A percentile compares a stretch with the other conserved stretches of the same genome.
These are phyloP conservation scores for Termitomyces sp. DNA, from an alignment of 768 basidiomycete genomes.

Conservation along the genomic window DNA sequence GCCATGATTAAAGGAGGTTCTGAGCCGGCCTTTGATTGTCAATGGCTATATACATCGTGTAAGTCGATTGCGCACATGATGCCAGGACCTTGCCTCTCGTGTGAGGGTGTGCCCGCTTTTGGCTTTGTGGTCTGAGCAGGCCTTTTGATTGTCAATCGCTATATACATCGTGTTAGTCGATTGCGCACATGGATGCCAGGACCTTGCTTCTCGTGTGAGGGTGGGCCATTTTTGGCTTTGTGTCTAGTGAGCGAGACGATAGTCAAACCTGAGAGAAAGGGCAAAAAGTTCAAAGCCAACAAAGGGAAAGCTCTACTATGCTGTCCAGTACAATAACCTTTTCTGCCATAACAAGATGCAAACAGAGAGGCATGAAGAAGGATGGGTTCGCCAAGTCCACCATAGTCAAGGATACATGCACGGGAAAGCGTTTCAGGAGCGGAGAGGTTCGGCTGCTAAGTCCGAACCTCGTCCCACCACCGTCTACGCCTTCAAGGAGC, in stretches of 20 bases:
- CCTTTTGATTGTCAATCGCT: not conserved
- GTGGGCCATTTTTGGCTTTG: not conserved
- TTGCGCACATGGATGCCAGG: not conserved
- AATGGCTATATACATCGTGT: not conserved
- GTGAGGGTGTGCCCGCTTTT: not conserved
- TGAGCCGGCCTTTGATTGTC: not conserved
- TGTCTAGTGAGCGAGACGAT: not conserved
- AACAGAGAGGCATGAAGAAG: not conserved
- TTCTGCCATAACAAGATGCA: not conserved
- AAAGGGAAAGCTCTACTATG: not conserved
- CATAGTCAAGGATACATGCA: not conserved
- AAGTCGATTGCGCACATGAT: not conserved
- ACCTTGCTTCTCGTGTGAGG: not conserved
- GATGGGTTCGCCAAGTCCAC: not conserved
- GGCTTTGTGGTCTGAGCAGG: not conserved
- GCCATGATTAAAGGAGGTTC: constrained; percentile 12
- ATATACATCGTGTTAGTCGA: not conserved
- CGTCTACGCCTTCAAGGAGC: too few relatives aligned
- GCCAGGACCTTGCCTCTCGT: not conserved
- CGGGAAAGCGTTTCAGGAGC: not conserved
- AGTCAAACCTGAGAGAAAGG: not conserved
- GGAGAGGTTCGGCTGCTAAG: not conserved
- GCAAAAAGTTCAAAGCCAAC: not conserved
- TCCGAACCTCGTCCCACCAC: not conserved
- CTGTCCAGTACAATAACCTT: not conserved